These are phyloP conservation scores for Cytospora paraplurivora DNA, from an alignment of 2,329 filamentous ascomycete species.

Conservation along the genomic window DNA sequence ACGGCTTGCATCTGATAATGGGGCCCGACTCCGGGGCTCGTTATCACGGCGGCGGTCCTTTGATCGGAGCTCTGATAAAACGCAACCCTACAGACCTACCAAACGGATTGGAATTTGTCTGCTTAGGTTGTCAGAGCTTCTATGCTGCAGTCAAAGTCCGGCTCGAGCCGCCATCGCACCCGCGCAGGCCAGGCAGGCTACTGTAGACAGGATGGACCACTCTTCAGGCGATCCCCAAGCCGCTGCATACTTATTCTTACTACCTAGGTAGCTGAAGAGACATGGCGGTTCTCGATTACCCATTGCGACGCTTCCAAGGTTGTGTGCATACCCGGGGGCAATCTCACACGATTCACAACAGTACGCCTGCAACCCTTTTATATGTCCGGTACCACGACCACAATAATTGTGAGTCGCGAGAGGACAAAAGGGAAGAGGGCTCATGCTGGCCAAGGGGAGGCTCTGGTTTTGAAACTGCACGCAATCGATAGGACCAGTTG, in stretches of 20 bases:
- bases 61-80: conserved; percentile 20
- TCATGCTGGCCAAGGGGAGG: background rate
- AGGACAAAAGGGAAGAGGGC: background rate
- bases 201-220: too few relatives aligned
- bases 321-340: too few relatives aligned
- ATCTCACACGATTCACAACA: background rate
- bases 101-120: background rate
- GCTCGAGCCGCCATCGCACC: conserved; percentile 14
- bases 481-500: conserved; percentile 14
- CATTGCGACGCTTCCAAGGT: too few relatives aligned
- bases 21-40: conserved; percentile 12
- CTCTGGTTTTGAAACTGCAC: conserved; percentile 9
- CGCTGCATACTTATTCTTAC: too few relatives aligned
- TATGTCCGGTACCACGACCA: background rate
- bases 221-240: too few relatives aligned
- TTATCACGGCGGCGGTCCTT: conserved; percentile 14
- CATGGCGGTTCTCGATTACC: too few relatives aligned
- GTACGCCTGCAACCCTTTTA: background rate
- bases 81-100: background rate
- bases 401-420: background rate
- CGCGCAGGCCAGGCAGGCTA: background rate
- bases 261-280: too few relatives aligned
- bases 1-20: conserved; percentile 15
- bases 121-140: background rate
- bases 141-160: background rate